Conservation (phyloP, 768 basidiomycete species). For the Pisolithus tinctorius region DNA sequence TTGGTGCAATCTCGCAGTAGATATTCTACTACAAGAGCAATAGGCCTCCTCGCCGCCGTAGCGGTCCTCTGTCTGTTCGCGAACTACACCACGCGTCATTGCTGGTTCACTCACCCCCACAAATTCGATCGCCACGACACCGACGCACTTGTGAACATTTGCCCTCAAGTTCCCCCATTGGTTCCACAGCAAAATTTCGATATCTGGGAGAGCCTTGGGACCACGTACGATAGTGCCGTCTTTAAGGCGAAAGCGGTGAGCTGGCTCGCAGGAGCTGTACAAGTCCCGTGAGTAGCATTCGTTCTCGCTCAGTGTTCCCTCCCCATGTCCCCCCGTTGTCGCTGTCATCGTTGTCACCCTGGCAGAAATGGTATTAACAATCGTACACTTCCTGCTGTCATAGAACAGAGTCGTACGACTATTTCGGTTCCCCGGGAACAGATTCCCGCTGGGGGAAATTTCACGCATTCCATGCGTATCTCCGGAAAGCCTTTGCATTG, state of each 20-base stretch:
- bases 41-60: too few relatives aligned
- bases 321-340: too few relatives aligned
- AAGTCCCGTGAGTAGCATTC: constrained; percentile 31
- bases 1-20: too few relatives aligned
- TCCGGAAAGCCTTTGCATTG: constrained; percentile 52
- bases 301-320: too few relatives aligned
- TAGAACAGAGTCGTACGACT: constrained; percentile 39
- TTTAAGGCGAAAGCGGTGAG: constrained; percentile 30
- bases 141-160: constrained; percentile 11
- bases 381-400: too few relatives aligned
- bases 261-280: constrained; percentile 36
- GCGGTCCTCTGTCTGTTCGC: too few relatives aligned
- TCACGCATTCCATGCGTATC: constrained; percentile 46
- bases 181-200: constrained; percentile 23
- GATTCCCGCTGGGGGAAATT: constrained; percentile 54
- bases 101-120: too few relatives aligned
- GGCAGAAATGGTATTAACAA: neutral
- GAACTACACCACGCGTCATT: too few relatives aligned
- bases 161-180: constrained; percentile 29
- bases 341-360: neutral
- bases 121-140: too few relatives aligned
- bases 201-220: constrained; percentile 28
- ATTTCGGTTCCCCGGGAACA: constrained; percentile 39
- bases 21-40: too few relatives aligned
- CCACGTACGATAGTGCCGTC: constrained; percentile 24